phyloP scores from a whole-genome alignment of 208 protist genomes.

The Leishmania amazonensis region DNA sequence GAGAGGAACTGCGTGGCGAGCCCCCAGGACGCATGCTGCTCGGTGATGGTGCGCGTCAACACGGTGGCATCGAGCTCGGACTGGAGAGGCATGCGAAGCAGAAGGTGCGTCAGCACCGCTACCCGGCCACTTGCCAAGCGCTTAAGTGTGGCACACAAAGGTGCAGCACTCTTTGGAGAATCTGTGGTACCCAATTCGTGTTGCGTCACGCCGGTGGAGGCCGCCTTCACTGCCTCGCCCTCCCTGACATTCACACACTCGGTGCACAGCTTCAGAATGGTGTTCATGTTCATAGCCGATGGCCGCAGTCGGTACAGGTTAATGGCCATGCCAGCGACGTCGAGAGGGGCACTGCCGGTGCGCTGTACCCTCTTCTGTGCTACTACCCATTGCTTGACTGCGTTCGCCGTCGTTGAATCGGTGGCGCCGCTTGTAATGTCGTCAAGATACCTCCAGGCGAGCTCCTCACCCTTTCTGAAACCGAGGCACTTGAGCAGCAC shows the following conservation, averaged over 20 bases:
- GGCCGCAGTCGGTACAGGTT: conserved; percentile 56
- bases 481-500: conserved; percentile 71
- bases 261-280: conserved; percentile 48
- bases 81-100: conserved; percentile 27
- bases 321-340: conserved; percentile 30
- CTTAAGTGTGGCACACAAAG: conserved; percentile 1
- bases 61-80: conserved; percentile 51
- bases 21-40: conserved; percentile 54
- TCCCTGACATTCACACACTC: background rate
- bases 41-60: conserved; percentile 66
- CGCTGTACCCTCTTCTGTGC: background rate
- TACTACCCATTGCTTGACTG: background rate
- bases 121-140: conserved; percentile 12
- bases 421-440: background rate
- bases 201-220: background rate
- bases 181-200: background rate
- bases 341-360: background rate
- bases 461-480: conserved; percentile 31
- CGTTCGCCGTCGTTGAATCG: background rate
- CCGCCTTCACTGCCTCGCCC: background rate
- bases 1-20: conserved; percentile 60
- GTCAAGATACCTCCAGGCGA: conserved; percentile 34
- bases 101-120: conserved; percentile 6
- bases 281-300: conserved; percentile 75
- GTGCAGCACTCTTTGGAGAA: background rate